Conservation (phyloP, 2,329 filamentous ascomycete species). For the Xylaria sp. region DNA sequence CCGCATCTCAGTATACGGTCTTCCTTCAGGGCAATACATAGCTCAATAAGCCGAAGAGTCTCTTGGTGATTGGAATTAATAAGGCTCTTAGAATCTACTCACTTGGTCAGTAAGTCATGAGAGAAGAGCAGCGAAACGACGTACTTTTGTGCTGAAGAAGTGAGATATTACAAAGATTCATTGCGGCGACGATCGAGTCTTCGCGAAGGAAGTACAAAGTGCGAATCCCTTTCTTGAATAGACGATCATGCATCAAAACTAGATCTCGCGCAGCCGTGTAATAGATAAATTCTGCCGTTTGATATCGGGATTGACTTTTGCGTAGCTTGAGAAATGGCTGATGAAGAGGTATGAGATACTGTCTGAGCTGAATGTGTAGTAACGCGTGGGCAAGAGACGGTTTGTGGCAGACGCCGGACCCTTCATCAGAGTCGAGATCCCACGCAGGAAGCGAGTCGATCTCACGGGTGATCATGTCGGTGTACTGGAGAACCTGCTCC, state of each 20-base stretch:
- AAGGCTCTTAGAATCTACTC: slow-evolving; percentile 50
- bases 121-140: neutral
- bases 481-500: slow-evolving; percentile 57
- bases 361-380: slow-evolving; percentile 54
- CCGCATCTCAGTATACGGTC: slow-evolving; percentile 56
- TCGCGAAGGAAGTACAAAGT: slow-evolving; percentile 56
- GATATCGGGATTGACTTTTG: slow-evolving; percentile 55
- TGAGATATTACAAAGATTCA: slow-evolving; percentile 57
- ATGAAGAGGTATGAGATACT: slow-evolving; percentile 58
- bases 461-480: slow-evolving; percentile 55
- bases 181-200: slow-evolving; percentile 54
- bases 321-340: slow-evolving; percentile 56
- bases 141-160: slow-evolving; percentile 51
- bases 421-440: slow-evolving; percentile 40
- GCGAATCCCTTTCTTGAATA: slow-evolving; percentile 54
- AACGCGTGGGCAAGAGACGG: slow-evolving; percentile 55
- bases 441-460: slow-evolving; percentile 56
- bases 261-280: slow-evolving; percentile 58
- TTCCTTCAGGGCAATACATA: slow-evolving; percentile 56
- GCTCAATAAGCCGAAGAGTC: slow-evolving; percentile 56
- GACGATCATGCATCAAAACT: slow-evolving; percentile 56
- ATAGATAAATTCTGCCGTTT: slow-evolving; percentile 59
- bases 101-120: slow-evolving; percentile 12
- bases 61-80: slow-evolving; percentile 58
- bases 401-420: slow-evolving; percentile 42